These are phyloP conservation scores for Erythrophleum ivorense DNA, from an alignment of 331 rosid genomes.

Conservation along the genomic window DNA sequence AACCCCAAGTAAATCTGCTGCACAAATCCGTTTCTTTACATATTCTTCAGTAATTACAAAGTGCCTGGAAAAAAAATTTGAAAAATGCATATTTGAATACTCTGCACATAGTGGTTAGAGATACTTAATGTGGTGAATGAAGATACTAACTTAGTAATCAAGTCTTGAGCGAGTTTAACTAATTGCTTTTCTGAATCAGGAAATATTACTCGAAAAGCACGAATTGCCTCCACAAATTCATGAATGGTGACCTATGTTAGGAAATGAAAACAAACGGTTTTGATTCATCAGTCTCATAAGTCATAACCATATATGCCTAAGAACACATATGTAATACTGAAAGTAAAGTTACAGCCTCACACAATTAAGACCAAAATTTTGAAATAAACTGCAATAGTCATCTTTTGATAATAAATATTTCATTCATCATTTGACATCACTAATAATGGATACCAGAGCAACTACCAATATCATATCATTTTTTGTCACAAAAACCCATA, in stretches of 20 bases:
- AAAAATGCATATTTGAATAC: constrained; percentile 12
- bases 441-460: constrained; percentile 21
- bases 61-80: constrained; percentile 54
- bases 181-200: constrained; percentile 86
- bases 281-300: constrained; percentile 33
- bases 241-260: constrained; percentile 59
- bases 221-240: constrained; percentile 88
- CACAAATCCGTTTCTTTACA: constrained; percentile 60
- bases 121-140: constrained; percentile 4
- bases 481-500: constrained; percentile 22
- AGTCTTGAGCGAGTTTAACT: constrained; percentile 64
- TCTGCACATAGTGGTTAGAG: constrained; percentile 20
- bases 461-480: background rate
- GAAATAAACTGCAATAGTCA: constrained; percentile 20
- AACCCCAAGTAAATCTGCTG: constrained; percentile 60
- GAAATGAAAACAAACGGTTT: constrained; percentile 24
- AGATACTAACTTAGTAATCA: constrained; percentile 69
- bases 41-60: constrained; percentile 60
- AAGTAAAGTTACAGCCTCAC: constrained; percentile 23
- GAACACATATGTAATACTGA: constrained; percentile 8
- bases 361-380: background rate
- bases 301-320: constrained; percentile 31
- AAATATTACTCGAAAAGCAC: constrained; percentile 84
- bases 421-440: constrained; percentile 22
- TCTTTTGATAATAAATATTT: constrained; percentile 20